Evolutionary conservation across 2,329 filamentous ascomycete genomes (phyloP).

Genomic region (Claviceps sp.): DNA sequence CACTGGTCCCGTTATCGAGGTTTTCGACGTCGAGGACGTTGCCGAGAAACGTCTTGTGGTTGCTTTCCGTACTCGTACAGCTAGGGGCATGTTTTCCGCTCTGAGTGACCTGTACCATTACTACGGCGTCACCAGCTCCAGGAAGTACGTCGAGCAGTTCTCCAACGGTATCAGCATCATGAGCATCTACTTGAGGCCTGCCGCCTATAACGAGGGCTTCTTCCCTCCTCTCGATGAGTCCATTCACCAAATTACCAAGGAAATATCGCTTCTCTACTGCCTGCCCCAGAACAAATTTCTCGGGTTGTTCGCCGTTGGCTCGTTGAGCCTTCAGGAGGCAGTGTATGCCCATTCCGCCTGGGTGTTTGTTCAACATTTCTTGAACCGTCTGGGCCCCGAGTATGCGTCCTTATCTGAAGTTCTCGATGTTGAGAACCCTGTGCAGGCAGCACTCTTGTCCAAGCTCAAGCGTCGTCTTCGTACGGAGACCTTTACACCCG

Average conservation of each 20-base stretch:
- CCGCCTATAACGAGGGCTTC: slow-evolving; percentile 41
- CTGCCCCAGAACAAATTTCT: slow-evolving; percentile 97
- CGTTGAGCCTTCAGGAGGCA: slow-evolving; percentile 86
- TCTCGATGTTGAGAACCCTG: slow-evolving; percentile 66
- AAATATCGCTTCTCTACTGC: slow-evolving; percentile 92
- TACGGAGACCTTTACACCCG: slow-evolving; percentile 92
- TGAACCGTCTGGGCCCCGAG: slow-evolving; percentile 86
- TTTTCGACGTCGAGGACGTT: slow-evolving; percentile 86
- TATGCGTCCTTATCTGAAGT: slow-evolving; percentile 77
- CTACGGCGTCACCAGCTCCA: slow-evolving; percentile 89
- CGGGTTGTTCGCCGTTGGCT: slow-evolving; percentile 69
- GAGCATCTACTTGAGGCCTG: slow-evolving; percentile 80
- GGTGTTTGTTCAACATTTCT: slow-evolving; percentile 96
- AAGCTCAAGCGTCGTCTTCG: slow-evolving; percentile 93
- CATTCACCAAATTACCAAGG: slow-evolving; percentile 98
- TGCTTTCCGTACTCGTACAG: slow-evolving; percentile 86
- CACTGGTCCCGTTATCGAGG: slow-evolving; percentile 91
- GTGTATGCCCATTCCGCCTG: slow-evolving; percentile 96
- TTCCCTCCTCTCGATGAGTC: slow-evolving; percentile 79
- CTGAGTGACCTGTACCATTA: slow-evolving; percentile 96
- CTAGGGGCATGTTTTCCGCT: slow-evolving; percentile 86
- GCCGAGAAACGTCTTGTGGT: slow-evolving; percentile 90
- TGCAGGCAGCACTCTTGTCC: slow-evolving; percentile 73
- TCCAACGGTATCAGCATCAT: slow-evolving; percentile 96
- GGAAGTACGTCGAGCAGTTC: slow-evolving; percentile 98